A percentile compares a stretch with the other conserved stretches of the same genome.
These are phyloP conservation scores for Hanseniaspora meyeri DNA, from an alignment of 805 yeast species.

Conservation along the genomic window DNA sequence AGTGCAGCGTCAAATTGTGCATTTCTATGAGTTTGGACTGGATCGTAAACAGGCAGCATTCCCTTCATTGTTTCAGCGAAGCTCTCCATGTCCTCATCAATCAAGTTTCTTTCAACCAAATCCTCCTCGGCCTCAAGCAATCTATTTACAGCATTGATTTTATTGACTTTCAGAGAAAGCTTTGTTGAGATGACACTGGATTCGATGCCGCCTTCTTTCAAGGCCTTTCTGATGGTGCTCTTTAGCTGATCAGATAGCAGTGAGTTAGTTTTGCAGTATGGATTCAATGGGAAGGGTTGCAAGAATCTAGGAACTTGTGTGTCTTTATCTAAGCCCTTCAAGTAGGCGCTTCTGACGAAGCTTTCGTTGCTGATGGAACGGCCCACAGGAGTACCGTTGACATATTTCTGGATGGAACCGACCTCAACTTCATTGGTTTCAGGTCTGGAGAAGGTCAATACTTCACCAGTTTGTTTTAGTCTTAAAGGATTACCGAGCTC, in stretches of 20 bases:
- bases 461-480: constrained; percentile 27
- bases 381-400: not conserved
- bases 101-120: constrained; percentile 39
- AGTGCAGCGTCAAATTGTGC: constrained; percentile 16
- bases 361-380: constrained; percentile 11
- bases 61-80: constrained; percentile 55
- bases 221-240: constrained; percentile 45
- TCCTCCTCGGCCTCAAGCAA: constrained; percentile 53
- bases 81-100: constrained; percentile 43
- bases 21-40: constrained; percentile 21
- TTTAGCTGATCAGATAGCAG: constrained; percentile 49
- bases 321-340: constrained; percentile 14
- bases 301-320: constrained; percentile 25
- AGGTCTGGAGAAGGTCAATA: constrained; percentile 20
- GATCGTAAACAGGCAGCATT: constrained; percentile 66
- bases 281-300: constrained; percentile 75
- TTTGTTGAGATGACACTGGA: constrained; percentile 65
- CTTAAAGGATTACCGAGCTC: constrained; percentile 33
- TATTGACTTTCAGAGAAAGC: constrained; percentile 68
- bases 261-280: constrained; percentile 53
- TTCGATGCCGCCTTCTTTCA: constrained; percentile 39
- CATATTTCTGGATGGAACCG: not conserved
- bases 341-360: constrained; percentile 12
- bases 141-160: constrained; percentile 78
- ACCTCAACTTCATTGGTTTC: constrained; percentile 10